These are phyloP conservation scores for Ophiorrhiza pumila DNA, from an alignment of 257 asterid species.

Conservation along the genomic window DNA sequence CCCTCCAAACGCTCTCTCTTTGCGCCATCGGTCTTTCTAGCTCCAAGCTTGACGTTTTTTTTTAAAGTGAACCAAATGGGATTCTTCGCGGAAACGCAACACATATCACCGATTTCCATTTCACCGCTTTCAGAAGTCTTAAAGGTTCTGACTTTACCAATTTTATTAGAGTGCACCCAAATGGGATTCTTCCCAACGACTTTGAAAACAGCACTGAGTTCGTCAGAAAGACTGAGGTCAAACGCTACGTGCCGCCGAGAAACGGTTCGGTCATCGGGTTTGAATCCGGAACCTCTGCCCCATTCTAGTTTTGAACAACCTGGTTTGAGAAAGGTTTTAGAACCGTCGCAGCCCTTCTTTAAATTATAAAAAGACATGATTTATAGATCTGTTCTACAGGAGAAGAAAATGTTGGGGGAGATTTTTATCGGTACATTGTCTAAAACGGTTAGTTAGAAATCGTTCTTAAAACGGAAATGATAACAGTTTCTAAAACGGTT, in stretches of 20 bases:
- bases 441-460: too few species aligned
- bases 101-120: constrained; percentile 61
- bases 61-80: constrained; percentile 69
- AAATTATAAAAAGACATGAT: too few species aligned
- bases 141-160: constrained; percentile 40
- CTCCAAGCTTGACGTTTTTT: constrained; percentile 25
- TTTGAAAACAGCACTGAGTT: constrained; percentile 40
- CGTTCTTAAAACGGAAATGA: too few species aligned
- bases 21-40: constrained; percentile 19
- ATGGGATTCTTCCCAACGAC: constrained; percentile 78
- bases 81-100: constrained; percentile 61
- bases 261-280: constrained; percentile 46
- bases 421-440: too few species aligned
- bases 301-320: constrained; percentile 41
- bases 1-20: constrained; percentile 24
- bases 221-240: constrained; percentile 11
- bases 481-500: too few species aligned
- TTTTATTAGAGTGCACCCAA: constrained; percentile 40
- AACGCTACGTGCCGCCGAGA: constrained; percentile 74
- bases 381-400: too few species aligned
- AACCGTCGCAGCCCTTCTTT: constrained; percentile 33
- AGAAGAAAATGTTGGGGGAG: too few species aligned
- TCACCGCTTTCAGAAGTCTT: constrained; percentile 57
- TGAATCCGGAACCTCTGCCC: constrained; percentile 50
- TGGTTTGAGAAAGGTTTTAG: constrained; percentile 32